Evolutionary conservation across 306 rosid species (phyloP).

Genomic region (Trifolium subterraneum): DNA sequence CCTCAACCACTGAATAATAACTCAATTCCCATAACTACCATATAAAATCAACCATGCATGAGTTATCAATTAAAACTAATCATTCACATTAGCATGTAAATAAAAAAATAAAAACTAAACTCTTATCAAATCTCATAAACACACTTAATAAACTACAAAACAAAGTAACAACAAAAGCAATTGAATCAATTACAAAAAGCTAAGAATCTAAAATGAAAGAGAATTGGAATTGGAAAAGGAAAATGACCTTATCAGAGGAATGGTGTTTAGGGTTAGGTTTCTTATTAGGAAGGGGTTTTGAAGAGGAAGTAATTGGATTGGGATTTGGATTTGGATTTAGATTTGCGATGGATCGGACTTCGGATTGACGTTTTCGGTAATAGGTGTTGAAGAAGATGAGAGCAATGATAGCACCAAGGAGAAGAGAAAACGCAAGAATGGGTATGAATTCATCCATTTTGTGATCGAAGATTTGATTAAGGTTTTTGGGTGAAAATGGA

Average conservation of each 20-base stretch:
- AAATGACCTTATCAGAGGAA: slow-evolving; percentile 76
- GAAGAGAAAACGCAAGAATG: slow-evolving; percentile 57
- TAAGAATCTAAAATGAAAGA: neutral
- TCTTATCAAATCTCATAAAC: neutral
- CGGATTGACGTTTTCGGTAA: slow-evolving; percentile 73
- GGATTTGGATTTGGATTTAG: slow-evolving; percentile 69
- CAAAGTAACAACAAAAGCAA: neutral
- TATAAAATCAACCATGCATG: slow-evolving; percentile 6
- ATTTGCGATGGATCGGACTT: slow-evolving; percentile 70
- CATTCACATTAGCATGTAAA: neutral
- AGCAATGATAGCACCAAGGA: slow-evolving; percentile 76
- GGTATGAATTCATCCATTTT: slow-evolving; percentile 72
- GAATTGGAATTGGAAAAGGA: neutral
- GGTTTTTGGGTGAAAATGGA: slow-evolving; percentile 11
- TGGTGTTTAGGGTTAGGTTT: slow-evolving; percentile 71
- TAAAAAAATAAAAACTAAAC: neutral
- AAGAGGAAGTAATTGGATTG: slow-evolving; percentile 44
- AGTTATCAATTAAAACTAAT: neutral
- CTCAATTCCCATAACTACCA: neutral
- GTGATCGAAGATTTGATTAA: neutral
- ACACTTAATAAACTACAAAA: slow-evolving; percentile 2
- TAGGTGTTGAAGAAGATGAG: slow-evolving; percentile 66
- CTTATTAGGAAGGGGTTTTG: slow-evolving; percentile 48
- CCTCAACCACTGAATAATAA: neutral
- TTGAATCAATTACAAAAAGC: neutral